A percentile compares a stretch with the other conserved stretches of the same genome.
These are phyloP conservation scores for Schizophyllum amplum DNA, from an alignment of 1,284 basidiomycete species.

Conservation along the genomic window DNA sequence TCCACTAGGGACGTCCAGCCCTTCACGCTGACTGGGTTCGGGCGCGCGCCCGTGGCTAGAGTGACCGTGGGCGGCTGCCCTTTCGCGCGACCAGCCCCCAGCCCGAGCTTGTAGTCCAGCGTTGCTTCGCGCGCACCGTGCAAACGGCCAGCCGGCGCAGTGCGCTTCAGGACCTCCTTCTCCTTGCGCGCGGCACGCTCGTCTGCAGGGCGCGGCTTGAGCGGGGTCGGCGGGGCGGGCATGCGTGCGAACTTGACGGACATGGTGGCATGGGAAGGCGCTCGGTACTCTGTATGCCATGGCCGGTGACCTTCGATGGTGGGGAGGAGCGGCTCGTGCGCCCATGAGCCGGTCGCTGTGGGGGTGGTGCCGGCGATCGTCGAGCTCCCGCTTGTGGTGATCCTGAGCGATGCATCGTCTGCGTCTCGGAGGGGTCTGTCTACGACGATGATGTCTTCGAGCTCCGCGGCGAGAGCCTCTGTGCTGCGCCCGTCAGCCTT, in stretches of 20 bases:
- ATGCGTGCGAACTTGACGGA: conserved; percentile 47
- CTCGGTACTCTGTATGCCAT: conserved; percentile 63
- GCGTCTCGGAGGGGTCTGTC: conserved; percentile 14
- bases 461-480: not conserved
- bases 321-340: conserved; percentile 41
- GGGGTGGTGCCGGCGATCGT: not conserved
- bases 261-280: conserved; percentile 43
- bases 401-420: not conserved
- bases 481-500: not conserved
- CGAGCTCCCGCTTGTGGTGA: not conserved
- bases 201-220: conserved; percentile 30
- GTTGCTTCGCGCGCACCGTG: conserved; percentile 63
- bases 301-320: conserved; percentile 51
- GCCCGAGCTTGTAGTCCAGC: conserved; percentile 64
- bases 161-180: conserved; percentile 43
- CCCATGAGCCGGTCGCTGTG: conserved; percentile 28
- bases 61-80: conserved; percentile 19
- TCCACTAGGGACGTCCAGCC: conserved; percentile 75
- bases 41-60: conserved; percentile 25
- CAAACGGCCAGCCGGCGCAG: conserved; percentile 48
- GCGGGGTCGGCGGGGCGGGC: conserved; percentile 19
- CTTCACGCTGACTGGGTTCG: conserved; percentile 56
- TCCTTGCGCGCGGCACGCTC: conserved; percentile 43
- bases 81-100: conserved; percentile 14
- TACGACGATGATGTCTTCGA: not conserved